Conservation (phyloP, 1,284 basidiomycete species). For the Tremellales sp. region DNA sequence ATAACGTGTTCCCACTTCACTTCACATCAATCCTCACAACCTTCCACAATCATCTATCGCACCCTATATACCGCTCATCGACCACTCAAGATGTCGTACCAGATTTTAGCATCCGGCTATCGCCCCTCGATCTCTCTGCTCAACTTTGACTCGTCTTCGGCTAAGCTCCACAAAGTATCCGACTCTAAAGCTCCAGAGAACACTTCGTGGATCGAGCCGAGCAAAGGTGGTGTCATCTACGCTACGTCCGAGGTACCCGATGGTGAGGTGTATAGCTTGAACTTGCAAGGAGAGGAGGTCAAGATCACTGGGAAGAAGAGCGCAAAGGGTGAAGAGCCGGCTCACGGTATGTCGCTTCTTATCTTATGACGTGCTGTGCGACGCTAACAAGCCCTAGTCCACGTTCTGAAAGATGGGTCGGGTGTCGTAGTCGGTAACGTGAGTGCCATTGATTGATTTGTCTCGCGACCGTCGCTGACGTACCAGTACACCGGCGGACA, state of each 20-base stretch:
- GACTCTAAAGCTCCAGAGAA: conserved; percentile 27
- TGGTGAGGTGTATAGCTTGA: conserved; percentile 24
- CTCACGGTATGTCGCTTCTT: conserved; percentile 29
- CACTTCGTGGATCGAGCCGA: conserved; percentile 40
- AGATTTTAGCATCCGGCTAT: conserved; percentile 41
- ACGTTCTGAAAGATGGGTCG: conserved; percentile 38
- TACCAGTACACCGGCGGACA: conserved; percentile 34
- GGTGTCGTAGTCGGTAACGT: conserved; percentile 22
- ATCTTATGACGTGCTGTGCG: not conserved
- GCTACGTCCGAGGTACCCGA: conserved; percentile 36
- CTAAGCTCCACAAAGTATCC: conserved; percentile 25
- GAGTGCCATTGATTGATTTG: not conserved
- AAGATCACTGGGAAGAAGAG: conserved; percentile 27
- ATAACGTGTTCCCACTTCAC: not conserved
- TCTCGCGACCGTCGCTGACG: not conserved
- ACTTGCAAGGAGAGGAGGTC: conserved; percentile 21
- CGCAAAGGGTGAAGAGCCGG: conserved; percentile 29
- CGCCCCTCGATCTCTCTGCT: conserved; percentile 26
- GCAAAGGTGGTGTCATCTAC: conserved; percentile 24
- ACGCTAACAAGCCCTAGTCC: conserved; percentile 23
- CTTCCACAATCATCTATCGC: too few species aligned
- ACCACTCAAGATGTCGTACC: conserved; percentile 22
- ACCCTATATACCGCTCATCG: not conserved
- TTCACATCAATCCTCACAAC: not conserved
- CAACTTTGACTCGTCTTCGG: conserved; percentile 29